Base-by-base conservation (phyloP, 2,329 filamentous ascomycete genomes). In the Xylaria sp. region DNA sequence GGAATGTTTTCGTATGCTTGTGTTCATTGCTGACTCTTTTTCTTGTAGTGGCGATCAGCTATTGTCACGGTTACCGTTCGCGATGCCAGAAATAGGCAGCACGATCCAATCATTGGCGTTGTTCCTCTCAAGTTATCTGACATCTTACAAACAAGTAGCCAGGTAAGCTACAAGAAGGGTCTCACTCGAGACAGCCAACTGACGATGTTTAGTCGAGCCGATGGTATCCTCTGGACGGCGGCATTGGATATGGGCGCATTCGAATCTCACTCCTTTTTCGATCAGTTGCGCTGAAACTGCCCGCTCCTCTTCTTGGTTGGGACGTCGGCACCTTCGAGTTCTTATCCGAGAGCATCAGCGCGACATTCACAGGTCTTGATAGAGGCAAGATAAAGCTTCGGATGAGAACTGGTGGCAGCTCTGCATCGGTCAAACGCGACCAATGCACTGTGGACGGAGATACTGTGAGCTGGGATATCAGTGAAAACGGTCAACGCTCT, bases 151-250 rank as follows among this genome's bases (percentile, higher is more conserved):
- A 95, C 88, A 0, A 89, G 86, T 65, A 96, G 91, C 50, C 91
- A 97, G 73, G 78, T 72, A 58, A 62, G 67, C 19, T 57, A 10
- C 3, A 49, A 4, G 39, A 9, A 16, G 10, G 1, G 18, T n/a
- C 30, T 2, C 13, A 9, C 4, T n/a, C 9, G 4, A 37, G 0
- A 18, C 11, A 23, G 44, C 30, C 49, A 4, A 46, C 54, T 57
- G 39, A 60, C 65, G 66, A 11, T 83, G 44, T 53, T 53, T 49
- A 61, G 57, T 18, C 67, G 87, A 57, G 92, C 2, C 81, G 92
- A 61, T 97, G 92, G 92, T 97, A 97, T 72, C 93, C 94, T n/a
- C 82, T 99, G 0, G 92, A 96, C 70, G 94, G 93, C 19, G 94
- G 94, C 9, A 87, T 97, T 63, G 90, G 94, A 0, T 97, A 94